phyloP scores from a whole-genome alignment of 208 protist genomes.

The Wallacemonas collosoma region DNA sequence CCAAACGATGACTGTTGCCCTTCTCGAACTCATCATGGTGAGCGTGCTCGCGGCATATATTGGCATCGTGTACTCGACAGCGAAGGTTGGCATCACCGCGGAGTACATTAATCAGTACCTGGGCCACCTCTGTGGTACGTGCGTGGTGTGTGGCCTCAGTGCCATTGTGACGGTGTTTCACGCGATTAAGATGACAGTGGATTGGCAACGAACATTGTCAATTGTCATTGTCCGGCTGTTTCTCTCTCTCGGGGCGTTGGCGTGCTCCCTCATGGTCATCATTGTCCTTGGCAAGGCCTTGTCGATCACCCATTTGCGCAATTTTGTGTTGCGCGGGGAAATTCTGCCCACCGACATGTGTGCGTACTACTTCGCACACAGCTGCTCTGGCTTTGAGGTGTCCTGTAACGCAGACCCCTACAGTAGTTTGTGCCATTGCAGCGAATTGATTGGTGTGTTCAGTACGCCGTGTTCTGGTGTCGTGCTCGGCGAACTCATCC shows the following conservation, averaged over 20 bases:
- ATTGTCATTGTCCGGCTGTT: constrained; percentile 23
- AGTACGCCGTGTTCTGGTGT: constrained; percentile 6
- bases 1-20: constrained; percentile 65
- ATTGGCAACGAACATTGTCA: constrained; percentile 16
- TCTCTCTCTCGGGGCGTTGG: constrained; percentile 31
- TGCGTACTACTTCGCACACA: constrained; percentile 28
- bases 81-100: constrained; percentile 19
- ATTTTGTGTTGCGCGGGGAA: constrained; percentile 6
- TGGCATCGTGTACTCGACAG: constrained; percentile 29
- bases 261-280: constrained; percentile 36
- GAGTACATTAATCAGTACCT: constrained; percentile 40
- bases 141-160: constrained; percentile 30
- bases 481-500: constrained; percentile 19
- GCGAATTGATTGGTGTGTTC: background rate
- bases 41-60: constrained; percentile 35
- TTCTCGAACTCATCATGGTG: constrained; percentile 48
- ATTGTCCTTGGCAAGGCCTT: constrained; percentile 35
- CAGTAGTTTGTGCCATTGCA: background rate
- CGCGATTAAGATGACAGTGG: constrained; percentile 54
- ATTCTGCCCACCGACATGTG: constrained; percentile 18
- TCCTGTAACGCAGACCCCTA: constrained; percentile 17
- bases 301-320: background rate
- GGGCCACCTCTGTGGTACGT: constrained; percentile 30
- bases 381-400: constrained; percentile 48
- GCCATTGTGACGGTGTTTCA: constrained; percentile 46